These are phyloP conservation scores for Sedum album DNA, from an alignment of 164 flowering plant species.

Conservation along the genomic window DNA sequence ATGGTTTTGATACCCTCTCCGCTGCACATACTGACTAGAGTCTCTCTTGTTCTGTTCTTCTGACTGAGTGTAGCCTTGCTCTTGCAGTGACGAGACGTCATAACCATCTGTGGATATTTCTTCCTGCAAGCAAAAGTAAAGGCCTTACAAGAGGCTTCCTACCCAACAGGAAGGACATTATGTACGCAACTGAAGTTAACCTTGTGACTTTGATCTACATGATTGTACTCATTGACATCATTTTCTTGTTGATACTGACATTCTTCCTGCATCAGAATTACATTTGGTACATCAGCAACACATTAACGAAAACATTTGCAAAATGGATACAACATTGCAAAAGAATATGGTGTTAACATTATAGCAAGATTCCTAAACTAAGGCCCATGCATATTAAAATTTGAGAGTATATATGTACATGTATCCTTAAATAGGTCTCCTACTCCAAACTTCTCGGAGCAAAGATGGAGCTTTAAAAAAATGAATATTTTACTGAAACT, in stretches of 20 bases:
- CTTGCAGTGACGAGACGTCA: conserved; percentile 28
- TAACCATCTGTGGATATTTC: conserved; percentile 23
- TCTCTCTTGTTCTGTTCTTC: conserved; percentile 35
- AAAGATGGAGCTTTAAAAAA: neutral
- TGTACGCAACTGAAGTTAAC: neutral
- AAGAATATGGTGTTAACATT: neutral
- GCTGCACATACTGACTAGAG: conserved; percentile 38
- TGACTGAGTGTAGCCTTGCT: conserved; percentile 22
- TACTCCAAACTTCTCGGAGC: neutral
- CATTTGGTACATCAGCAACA: neutral
- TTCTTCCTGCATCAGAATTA: conserved; percentile 1
- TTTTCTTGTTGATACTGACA: neutral
- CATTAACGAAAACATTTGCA: neutral
- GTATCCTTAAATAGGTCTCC: neutral
- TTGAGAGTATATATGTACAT: neutral
- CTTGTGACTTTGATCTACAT: neutral
- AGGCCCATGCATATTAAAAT: neutral
- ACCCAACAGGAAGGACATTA: neutral
- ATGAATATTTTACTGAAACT: neutral
- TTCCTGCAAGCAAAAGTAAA: conserved; percentile 28
- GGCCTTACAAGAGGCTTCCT: neutral
- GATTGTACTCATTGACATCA: neutral
- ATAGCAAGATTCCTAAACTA: neutral
- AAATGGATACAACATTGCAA: neutral
- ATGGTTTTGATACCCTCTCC: conserved; percentile 33